Evolutionary conservation across 2,329 filamentous ascomycete species (phyloP).

Genomic region (Trichoderma endophyticum): DNA sequence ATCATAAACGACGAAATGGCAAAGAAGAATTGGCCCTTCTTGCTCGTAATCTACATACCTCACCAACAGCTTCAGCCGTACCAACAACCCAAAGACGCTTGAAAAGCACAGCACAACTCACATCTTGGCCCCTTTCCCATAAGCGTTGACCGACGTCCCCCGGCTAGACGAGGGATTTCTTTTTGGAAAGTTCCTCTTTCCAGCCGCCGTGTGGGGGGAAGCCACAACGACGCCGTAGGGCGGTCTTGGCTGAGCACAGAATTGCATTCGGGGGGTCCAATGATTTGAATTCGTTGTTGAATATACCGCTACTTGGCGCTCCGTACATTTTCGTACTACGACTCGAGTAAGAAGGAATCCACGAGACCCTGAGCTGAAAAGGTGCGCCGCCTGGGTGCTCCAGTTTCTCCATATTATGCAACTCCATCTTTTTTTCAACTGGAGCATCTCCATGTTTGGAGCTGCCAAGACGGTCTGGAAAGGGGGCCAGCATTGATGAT

Average conservation of each 20-base stretch:
- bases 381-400: not conserved
- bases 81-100: not conserved
- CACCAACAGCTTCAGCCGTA: not conserved
- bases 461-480: slow-evolving; percentile 1
- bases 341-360: slow-evolving; percentile 1
- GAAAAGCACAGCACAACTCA: not conserved
- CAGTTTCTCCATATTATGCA: slow-evolving; percentile 6
- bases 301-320: not conserved
- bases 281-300: not conserved
- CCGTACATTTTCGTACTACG: not conserved
- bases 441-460: not conserved
- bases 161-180: slow-evolving; percentile 1
- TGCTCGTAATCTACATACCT: not conserved
- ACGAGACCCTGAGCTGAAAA: slow-evolving; percentile 8
- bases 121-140: not conserved
- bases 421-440: not conserved
- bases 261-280: not conserved
- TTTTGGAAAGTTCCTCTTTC: not conserved
- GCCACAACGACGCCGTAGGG: not conserved
- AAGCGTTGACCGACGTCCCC: not conserved
- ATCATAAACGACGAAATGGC: not conserved
- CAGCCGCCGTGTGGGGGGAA: not conserved
- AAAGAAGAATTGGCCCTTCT: not conserved
- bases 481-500: not conserved
- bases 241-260: not conserved